phyloP scores from a whole-genome alignment of 2,329 filamentous ascomycete genomes.

The Amauroascus verrucosus region DNA sequence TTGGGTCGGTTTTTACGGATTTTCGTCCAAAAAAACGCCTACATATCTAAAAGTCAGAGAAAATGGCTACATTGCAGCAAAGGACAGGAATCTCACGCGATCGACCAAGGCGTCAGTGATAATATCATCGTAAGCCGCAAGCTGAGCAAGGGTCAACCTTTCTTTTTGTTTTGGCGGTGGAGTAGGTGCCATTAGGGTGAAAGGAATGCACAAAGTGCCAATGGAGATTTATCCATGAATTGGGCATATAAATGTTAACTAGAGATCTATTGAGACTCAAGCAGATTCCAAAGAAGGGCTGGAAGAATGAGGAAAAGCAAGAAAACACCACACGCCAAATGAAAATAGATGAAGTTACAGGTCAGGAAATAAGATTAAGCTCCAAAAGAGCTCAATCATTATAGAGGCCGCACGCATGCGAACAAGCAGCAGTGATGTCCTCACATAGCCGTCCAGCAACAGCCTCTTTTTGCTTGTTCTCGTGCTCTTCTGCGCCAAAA shows the following conservation, averaged over 20 bases:
- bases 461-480: neutral
- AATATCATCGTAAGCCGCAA: conserved; percentile 90
- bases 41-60: conserved; percentile 9
- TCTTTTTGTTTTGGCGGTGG: conserved; percentile 43
- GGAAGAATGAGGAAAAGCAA: neutral
- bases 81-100: conserved; percentile 54
- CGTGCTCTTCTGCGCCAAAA: conserved; percentile 1
- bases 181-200: conserved; percentile 15
- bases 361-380: conserved; percentile 1
- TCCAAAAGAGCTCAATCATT: conserved; percentile 10
- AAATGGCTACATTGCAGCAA: neutral
- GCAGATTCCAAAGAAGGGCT: neutral
- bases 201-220: conserved; percentile 1
- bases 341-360: conserved; percentile 6
- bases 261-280: neutral
- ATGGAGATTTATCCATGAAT: conserved; percentile 8
- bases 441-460: neutral
- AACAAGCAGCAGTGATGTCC: conserved; percentile 2
- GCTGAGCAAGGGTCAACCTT: conserved; percentile 71
- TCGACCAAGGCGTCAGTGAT: conserved; percentile 91
- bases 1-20: conserved; percentile 89
- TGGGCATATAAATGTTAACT: neutral
- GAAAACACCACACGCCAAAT: conserved; percentile 9
- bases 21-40: conserved; percentile 89
- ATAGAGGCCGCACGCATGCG: conserved; percentile 11